Base-by-base conservation (phyloP, 2,329 filamentous ascomycete species). In the Trichocomaceae sp. region DNA sequence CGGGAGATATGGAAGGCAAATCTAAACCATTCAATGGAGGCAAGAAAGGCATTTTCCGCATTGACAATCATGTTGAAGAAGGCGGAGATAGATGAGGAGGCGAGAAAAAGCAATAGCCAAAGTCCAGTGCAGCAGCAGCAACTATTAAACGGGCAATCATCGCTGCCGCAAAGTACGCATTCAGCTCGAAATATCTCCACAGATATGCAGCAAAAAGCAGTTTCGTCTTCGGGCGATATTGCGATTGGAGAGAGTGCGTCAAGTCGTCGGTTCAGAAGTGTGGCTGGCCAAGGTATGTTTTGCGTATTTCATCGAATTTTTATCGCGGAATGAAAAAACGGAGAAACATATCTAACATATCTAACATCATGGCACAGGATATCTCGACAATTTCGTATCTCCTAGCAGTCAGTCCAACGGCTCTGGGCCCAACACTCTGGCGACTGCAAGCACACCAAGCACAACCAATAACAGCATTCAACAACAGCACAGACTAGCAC, bases 11-110 rank as follows among this genome's bases (percentile, higher is more conserved):
- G 54, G 42, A 54, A 54, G 26, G 44, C 52, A 22, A 54, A 57
- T 41, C 20, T 58, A 6, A 39, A 48, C 19, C 46, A 54, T 33
- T 51, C 55, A 5, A 31, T 54, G 13, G 47, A 58, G 19, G 57
- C 57, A 13, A 33, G 54, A 15, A 58, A 58, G 44, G 57, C 57
- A 5, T 58, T 54, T 52, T 47, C 50, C 22, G 54, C 57, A 17
- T 33, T 58, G 33, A 58, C 46, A 2, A 29, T 58, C 7, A 58
- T 58, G 57, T 19, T 58, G 47, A 58, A 54, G 29, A 57, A 54
- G 45, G 57, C 55, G 12, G 31, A 51, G 26, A 46, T 53, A n/a
- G 55, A 54, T 33, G 55, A 52, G 5, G 54, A 56, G 20, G 49
- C 42, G 15, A 56, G 35, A 5, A 47, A 23, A 26, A 47, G 26